Conservation (phyloP, 768 basidiomycete genomes). For the Rhodosporidiobolus odoratus region DNA sequence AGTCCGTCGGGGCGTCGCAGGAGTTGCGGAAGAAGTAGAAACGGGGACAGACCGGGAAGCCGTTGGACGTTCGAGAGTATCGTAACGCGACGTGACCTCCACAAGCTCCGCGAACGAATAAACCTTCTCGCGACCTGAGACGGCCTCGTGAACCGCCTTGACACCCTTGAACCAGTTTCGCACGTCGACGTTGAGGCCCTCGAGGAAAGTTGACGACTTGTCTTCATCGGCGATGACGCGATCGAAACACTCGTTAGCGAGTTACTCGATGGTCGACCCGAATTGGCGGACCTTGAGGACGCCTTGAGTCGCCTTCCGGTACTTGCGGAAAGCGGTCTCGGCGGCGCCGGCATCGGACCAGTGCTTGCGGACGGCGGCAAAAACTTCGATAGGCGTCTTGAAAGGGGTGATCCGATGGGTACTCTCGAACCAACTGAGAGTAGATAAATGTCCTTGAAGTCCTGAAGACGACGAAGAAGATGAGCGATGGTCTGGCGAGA, state of each 20-base stretch:
- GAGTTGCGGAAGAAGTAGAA: no score
- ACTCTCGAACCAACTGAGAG: conserved; percentile 4
- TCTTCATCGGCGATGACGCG: not conserved
- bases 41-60: no score
- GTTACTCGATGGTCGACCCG: not conserved
- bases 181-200: not conserved
- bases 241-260: conserved; percentile 8
- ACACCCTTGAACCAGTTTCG: not conserved
- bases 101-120: no score
- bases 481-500: not conserved
- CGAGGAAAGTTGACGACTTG: not conserved
- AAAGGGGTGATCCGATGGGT: not conserved
- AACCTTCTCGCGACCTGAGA: no score
- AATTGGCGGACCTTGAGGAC: not conserved
- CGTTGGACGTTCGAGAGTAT: no score
- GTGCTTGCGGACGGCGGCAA: not conserved
- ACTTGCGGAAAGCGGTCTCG: not conserved
- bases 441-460: no score
- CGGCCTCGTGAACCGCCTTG: no score
- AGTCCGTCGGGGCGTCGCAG: no score
- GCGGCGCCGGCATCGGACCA: not conserved
- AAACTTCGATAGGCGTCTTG: not conserved
- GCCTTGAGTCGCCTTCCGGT: not conserved
- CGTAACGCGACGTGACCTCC: no score
- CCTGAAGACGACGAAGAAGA: no score